Base-by-base conservation (phyloP, 2,329 filamentous ascomycete species). In the Achaetomium macrosporum region DNA sequence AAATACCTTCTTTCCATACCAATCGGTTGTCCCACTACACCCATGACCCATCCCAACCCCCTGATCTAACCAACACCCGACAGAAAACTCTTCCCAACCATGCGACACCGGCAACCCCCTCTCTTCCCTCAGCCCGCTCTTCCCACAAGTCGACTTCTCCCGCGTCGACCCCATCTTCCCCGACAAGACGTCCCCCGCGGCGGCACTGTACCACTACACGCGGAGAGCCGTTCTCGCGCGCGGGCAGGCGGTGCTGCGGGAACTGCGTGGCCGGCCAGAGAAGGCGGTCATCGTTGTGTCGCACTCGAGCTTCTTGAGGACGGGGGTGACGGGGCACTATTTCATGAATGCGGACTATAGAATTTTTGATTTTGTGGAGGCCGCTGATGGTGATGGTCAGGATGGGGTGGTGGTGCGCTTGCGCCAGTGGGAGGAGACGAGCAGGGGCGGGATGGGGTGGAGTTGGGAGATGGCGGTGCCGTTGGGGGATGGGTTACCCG, bases 311-410 rank as follows among this genome's bases (percentile, higher is more conserved):
- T 86, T 86, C 63, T 58, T 87, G 58, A 70, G 82, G 16, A 66
- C 73, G 5, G 79, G 73, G 8, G 74, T 85, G 3, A 74, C 73
- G 11, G 77, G 80, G 3, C 71, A 71, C 59, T 77, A 72, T 70
- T 82, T 73, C 61, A 77, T 74, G 62, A 86, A 86, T 57, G 78
- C 77, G 12, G 83, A 87, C 61, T 87, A 81, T 64, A 74, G 83
- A 15, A 69, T 85, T 20, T 86, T 85, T 60, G 74, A 79, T 17
- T 81, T 82, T 57, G 72, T 60, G 15, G 61, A 58, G 45, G n/a
- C n/a, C n/a, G n/a, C n/a, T n/a, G n/a, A n/a, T n/a, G n/a, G n/a
- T n/a, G n/a, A n/a, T n/a, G n/a, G n/a, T n/a, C n/a, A n/a, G n/a
- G n/a, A n/a, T n/a, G n/a, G n/a, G n/a, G 25, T 25, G 25, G 25